These are phyloP conservation scores for Paramecium caudatum DNA, from an alignment of 73 alveolate species.

Conservation along the genomic window DNA sequence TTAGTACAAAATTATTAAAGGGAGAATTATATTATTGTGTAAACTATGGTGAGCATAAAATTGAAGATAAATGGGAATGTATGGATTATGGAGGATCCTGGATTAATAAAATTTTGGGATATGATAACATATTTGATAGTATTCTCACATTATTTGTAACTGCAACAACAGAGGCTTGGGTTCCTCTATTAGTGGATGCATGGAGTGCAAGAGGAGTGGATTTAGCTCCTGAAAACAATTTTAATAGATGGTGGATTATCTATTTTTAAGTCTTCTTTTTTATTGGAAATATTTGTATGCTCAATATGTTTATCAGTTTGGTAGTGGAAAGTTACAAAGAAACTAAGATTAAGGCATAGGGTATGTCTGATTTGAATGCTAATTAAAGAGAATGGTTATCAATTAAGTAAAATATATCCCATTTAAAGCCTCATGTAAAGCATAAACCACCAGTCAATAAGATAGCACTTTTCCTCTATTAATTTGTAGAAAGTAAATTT, in stretches of 20 bases:
- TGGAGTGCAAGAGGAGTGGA: slow-evolving; percentile 60
- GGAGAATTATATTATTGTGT: slow-evolving; percentile 2
- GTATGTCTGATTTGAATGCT: background rate
- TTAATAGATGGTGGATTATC: slow-evolving; percentile 69
- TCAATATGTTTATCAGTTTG: slow-evolving; percentile 75
- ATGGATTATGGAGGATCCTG: slow-evolving; percentile 63
- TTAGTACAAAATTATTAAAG: slow-evolving; percentile 18
- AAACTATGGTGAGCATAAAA: background rate
- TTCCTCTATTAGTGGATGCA: background rate
- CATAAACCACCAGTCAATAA: background rate
- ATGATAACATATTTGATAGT: slow-evolving; percentile 51
- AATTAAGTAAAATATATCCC: slow-evolving; percentile 25
- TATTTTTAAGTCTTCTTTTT: slow-evolving; percentile 59
- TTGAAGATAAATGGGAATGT: slow-evolving; percentile 45
- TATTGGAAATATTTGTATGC: slow-evolving; percentile 70
- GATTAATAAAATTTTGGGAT: background rate
- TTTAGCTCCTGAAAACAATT: background rate
- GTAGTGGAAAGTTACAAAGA: slow-evolving; percentile 66
- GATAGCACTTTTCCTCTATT: background rate
- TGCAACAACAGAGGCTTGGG: slow-evolving; percentile 71
- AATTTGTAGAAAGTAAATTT: background rate
- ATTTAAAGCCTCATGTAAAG: background rate
- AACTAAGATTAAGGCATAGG: slow-evolving; percentile 41
- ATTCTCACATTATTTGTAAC: slow-evolving; percentile 64
- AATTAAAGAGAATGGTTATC: slow-evolving; percentile 60